These are phyloP conservation scores for Colletotrichum orbiculare DNA, from an alignment of 2,329 filamentous ascomycete species.

Conservation along the genomic window DNA sequence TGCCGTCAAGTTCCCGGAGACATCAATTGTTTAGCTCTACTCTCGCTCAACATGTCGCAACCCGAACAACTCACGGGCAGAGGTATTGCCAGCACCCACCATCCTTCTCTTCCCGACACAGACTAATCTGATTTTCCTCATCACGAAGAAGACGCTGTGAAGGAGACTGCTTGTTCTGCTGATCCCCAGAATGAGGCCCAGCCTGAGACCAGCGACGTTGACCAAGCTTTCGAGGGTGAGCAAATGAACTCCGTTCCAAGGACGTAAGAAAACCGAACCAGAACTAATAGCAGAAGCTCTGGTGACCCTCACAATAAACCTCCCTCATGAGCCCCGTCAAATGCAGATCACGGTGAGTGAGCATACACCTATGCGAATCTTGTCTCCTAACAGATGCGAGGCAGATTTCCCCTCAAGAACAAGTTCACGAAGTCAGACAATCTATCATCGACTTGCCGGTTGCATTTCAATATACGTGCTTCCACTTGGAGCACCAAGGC, in stretches of 20 bases:
- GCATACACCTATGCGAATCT: neutral
- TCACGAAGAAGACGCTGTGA: conserved; percentile 25
- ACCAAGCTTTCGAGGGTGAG: conserved; percentile 32
- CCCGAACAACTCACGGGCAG: conserved; percentile 33
- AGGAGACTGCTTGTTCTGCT: conserved; percentile 16
- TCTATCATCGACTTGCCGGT: conserved; percentile 93
- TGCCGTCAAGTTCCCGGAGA: neutral
- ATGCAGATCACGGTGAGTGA: conserved; percentile 84
- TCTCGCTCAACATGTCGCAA: conserved; percentile 22
- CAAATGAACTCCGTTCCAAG: neutral
- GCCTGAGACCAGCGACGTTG: conserved; percentile 19
- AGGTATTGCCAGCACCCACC: conserved; percentile 21
- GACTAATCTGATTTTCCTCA: conserved; percentile 16
- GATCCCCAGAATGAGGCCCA: conserved; percentile 17
- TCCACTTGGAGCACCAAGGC: conserved; percentile 93
- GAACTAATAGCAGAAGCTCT: conserved; percentile 54
- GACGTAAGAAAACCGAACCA: neutral
- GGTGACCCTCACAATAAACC: conserved; percentile 76
- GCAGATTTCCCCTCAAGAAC: conserved; percentile 91
- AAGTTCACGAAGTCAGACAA: conserved; percentile 96
- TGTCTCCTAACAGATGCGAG: conserved; percentile 24
- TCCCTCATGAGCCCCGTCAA: conserved; percentile 82
- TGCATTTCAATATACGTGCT: conserved; percentile 98
- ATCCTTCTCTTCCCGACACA: neutral
- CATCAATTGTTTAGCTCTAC: neutral